A percentile compares a stretch with the other conserved stretches of the same genome.
Conservation (phyloP, 148 eudicot species). For the Euryodendron excelsum region DNA sequence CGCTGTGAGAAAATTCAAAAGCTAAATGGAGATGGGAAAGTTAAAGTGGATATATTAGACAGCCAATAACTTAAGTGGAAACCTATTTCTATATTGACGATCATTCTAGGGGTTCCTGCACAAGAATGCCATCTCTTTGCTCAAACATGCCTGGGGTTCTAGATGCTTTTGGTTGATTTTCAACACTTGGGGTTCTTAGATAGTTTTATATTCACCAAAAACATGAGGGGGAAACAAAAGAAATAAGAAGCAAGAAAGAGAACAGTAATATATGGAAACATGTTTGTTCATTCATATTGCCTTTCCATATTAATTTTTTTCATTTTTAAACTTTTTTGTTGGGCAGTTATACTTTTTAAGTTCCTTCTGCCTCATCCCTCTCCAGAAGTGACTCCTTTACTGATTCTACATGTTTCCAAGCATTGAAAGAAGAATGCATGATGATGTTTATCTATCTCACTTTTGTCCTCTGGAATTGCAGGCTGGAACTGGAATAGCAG, state of each 20-base stretch:
- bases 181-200: background rate
- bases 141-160: background rate
- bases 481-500: conserved; percentile 99
- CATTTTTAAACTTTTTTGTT: background rate
- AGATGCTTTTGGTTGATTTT: background rate
- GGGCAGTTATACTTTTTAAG: background rate
- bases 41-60: background rate
- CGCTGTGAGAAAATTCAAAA: background rate
- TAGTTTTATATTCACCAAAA: background rate
- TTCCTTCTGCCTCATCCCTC: background rate
- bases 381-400: background rate
- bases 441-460: background rate
- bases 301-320: background rate
- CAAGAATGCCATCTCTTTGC: background rate
- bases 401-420: background rate
- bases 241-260: background rate
- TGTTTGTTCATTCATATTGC: background rate
- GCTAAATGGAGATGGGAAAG: background rate
- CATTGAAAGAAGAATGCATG: background rate
- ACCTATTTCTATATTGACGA: background rate
- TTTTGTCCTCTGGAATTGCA: conserved; percentile 26
- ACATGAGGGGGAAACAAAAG: background rate
- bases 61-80: background rate
- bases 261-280: background rate
- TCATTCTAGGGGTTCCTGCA: background rate